Base-by-base conservation (phyloP, 805 yeast species). In the Kuraishia cidri region DNA sequence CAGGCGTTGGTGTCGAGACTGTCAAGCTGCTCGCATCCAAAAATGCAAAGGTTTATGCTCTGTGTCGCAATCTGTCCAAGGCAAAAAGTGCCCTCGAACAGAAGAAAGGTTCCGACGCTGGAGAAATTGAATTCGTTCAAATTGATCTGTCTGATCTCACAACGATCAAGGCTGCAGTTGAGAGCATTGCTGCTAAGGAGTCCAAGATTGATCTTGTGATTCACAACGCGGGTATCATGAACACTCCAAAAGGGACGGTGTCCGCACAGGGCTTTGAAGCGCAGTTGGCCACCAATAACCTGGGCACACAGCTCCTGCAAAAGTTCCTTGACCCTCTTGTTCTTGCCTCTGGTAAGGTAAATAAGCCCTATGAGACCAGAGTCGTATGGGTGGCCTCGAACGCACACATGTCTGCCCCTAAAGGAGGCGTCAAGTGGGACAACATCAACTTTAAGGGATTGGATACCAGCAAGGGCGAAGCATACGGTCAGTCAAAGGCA, bases 191-290 rank as follows among this genome's bases (percentile, higher is more conserved):
- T 7, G 25, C 32, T 5, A 37, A 42, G 16, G 54, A 57, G 13
- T 35, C 39, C 4, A 42, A 25, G 44, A 36, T 66, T 20, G 57
- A 66, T 31, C 48, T 59, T 3, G 50, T 62, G 14, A 47, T 66
- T 22, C 58, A 62, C 40, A 68, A 67, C 41, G 72, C 71, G 6
- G 70, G 69, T 23, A 58, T 68, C 4, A 61, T 63, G 65, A 37
- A 33, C 11, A 64, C 64, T 2, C 62, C 68, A 3, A 32, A 27
- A 18, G 62, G 56, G 1, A 39, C 61, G 8, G 16, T 13, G 21
- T 57, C 73, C 4, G 45, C 32, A 10, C 72, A 71, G 46, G 72
- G 70, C 7, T 59, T 52, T 34, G 76, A 71, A 32, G 33, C 53
- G 25, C 69, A 64, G 33, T 46, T 67, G 27, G 76, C 71, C 6